These are phyloP conservation scores for Epichloe typhina DNA, from an alignment of 2,329 filamentous ascomycete genomes.

Conservation along the genomic window DNA sequence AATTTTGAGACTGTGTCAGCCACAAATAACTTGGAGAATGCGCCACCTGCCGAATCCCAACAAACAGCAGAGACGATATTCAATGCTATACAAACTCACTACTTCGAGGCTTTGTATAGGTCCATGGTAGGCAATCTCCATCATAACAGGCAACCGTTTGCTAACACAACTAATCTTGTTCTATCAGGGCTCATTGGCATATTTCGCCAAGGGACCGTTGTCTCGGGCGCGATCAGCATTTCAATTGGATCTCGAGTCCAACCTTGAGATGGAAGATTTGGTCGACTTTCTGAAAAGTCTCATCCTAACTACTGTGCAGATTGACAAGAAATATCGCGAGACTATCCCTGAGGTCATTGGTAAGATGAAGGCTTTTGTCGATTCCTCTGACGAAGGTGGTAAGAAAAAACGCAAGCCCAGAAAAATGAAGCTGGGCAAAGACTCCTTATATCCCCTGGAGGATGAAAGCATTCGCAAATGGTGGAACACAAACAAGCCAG, in stretches of 20 bases:
- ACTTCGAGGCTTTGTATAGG: conserved; percentile 48
- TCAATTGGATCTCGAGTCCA: conserved; percentile 46
- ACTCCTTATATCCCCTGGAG: conserved; percentile 56
- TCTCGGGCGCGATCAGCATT: conserved; percentile 63
- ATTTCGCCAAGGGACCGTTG: conserved; percentile 72
- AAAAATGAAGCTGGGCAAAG: conserved; percentile 53
- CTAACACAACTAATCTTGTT: conserved; percentile 3
- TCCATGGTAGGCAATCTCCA: conserved; percentile 44
- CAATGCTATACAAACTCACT: conserved; percentile 43
- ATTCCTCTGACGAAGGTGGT: conserved; percentile 37
- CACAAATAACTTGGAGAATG: background rate
- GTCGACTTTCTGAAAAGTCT: conserved; percentile 56
- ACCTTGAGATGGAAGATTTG: conserved; percentile 48
- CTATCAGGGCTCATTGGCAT: conserved; percentile 57
- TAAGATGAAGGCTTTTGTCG: conserved; percentile 40
- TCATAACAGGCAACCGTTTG: conserved; percentile 23
- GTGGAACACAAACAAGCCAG: conserved; percentile 51
- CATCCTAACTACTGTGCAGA: conserved; percentile 49
- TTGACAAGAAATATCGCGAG: conserved; percentile 72
- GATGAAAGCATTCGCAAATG: conserved; percentile 51
- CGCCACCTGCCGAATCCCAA: conserved; percentile 12
- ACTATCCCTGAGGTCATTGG: conserved; percentile 49
- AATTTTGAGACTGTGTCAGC: background rate
- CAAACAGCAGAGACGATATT: conserved; percentile 40
- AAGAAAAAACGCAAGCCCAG: conserved; percentile 42